phyloP scores from a whole-genome alignment of 1,139 yeast species.

The Taiozyma sp. region DNA sequence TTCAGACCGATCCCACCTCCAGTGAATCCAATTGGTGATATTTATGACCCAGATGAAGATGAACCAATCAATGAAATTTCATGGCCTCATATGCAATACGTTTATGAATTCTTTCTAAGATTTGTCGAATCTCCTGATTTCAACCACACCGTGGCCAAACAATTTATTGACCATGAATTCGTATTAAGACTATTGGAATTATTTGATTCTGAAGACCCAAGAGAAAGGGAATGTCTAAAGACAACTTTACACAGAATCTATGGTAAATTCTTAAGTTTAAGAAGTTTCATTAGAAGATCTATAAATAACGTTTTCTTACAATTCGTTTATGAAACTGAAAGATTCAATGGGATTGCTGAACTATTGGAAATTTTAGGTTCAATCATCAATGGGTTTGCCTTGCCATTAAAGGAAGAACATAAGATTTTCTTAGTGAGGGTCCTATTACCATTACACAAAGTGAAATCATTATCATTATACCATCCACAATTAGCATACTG shows the following conservation, averaged over 20 bases:
- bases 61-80: slow-evolving; percentile 96
- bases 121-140: slow-evolving; percentile 95
- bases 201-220: slow-evolving; percentile 93
- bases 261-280: slow-evolving; percentile 86
- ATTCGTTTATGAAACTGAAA: slow-evolving; percentile 90
- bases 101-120: slow-evolving; percentile 87
- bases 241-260: slow-evolving; percentile 94
- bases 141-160: slow-evolving; percentile 89
- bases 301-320: slow-evolving; percentile 90
- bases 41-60: slow-evolving; percentile 97
- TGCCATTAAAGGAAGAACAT: slow-evolving; percentile 96
- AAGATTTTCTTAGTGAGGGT: slow-evolving; percentile 84
- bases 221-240: slow-evolving; percentile 92
- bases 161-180: slow-evolving; percentile 87
- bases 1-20: slow-evolving; percentile 98
- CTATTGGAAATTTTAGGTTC: slow-evolving; percentile 91
- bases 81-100: slow-evolving; percentile 99
- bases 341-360: slow-evolving; percentile 96
- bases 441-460: slow-evolving; percentile 91
- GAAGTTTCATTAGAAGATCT: slow-evolving; percentile 88
- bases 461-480: slow-evolving; percentile 77
- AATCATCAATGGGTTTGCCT: slow-evolving; percentile 95
- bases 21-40: slow-evolving; percentile 92
- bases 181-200: slow-evolving; percentile 75
- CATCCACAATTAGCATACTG: slow-evolving; percentile 98